Evolutionary conservation across 768 basidiomycete species (phyloP), one percentile per base, ranked within the genome.

Genomic region (Strobilomyces dryophilus): DNA sequence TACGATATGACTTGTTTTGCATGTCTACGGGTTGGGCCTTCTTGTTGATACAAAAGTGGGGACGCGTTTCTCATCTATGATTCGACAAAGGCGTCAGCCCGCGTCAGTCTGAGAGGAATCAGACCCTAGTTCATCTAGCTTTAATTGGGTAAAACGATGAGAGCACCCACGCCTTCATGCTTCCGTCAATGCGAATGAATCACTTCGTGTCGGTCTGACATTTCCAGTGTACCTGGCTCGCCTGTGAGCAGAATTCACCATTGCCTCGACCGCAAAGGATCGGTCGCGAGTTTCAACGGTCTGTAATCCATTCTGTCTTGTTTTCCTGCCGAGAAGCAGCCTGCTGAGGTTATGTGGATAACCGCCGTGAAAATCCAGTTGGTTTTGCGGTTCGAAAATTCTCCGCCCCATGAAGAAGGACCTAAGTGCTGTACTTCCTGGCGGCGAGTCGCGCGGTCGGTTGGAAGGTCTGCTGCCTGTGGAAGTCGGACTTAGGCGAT

Each of bases 61-160:
- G 36, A 24, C 27, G 8, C 8, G 5, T 27, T 27, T 27, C 8
- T 27, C 27, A 27, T 27, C 27, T 27, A 27, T 8, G 27, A 27
- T 27, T 27, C 27, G 27, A 4, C 8, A 8, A 27, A 27, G 8
- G 27, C 27, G 27, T 27, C 27, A n/a, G 27, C 27, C 27, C 8
- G 8, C 8, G 27, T 27, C 27, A 27, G 27, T 27, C 27, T 27
- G 27, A 27, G 27, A 8, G 27, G 8, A 27, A 27, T 27, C 27
- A 27, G 27, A 27, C 27, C 15, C 48, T 49, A 36, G 24, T 8
- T 32, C 40, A 51, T 52, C 52, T 49, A 54, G 11, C 62, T 64
- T 64, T 45, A 53, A 63, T 59, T 42, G 43, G 62, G 63, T 26
- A 54, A 65, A 15, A 6, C 1, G 24, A 41, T 34, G 21, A 44